Evolutionary conservation across 1,139 yeast genomes (phyloP), one percentile per base, ranked within the genome.

Genomic region (Blastobotrys illinoisensis): DNA sequence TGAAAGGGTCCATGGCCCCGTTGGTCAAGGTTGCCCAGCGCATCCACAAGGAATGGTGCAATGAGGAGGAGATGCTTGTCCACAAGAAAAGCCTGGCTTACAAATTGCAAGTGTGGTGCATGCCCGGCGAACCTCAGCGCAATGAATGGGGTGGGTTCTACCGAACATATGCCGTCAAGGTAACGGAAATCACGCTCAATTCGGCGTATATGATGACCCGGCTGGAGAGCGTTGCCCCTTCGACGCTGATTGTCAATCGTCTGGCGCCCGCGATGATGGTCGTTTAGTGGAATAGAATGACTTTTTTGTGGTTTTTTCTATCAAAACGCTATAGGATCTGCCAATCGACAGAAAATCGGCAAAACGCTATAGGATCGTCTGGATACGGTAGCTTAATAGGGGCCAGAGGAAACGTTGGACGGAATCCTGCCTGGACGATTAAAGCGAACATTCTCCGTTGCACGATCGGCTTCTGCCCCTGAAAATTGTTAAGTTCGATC

Each of bases 151-250:
- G 46, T n/a, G 40, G 40, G 40, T 32, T 13, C 16, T 32, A 32
- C 40, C 7, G 23, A 23, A 16, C 23, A 2, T 62, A 54, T 48
- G 48, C 52, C 4, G 63, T 62, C 11, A 45, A 52, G 14, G 50
- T 62, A n/a, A 32, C 56, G 7, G 64, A 62, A 26, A 21, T 62
- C 23, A 58, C 58, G 19, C 45, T 62, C 36, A 62, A 62, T 48
- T 59, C 62, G 18, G 62, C 58, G 0, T 61, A 53, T 40, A 48
- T 62, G 51, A 51, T 62, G 50, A 51, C 55, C 40, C 51, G 50
- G 16, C 48, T 58, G 7, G 58, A 58, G 26, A 32, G 20, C 11
- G 44, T 20, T 3, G 21, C n/a, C 14, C 21, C 26, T 20, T 19
- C 23, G 3, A 21, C 46, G 13, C 24, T 44, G 46, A 44, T 44